A percentile compares a stretch with the other conserved stretches of the same genome.
Evolutionary conservation across 768 basidiomycete genomes (phyloP).

Genomic region (Termitomyces sp.): DNA sequence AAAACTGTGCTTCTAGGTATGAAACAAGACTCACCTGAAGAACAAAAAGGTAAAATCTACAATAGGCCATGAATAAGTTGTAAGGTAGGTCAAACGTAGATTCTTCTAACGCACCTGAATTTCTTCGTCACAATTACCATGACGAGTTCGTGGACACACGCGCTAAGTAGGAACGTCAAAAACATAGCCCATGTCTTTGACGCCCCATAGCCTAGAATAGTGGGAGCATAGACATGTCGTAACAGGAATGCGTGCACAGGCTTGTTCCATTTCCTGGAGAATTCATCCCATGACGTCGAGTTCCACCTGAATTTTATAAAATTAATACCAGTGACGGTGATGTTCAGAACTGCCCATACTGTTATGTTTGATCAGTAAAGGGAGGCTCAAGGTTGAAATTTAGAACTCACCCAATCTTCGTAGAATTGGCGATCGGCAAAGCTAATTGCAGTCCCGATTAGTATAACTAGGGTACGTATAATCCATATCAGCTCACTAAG

Average conservation of each 20-base stretch:
- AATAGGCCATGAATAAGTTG: not conserved
- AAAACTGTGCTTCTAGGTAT: not conserved
- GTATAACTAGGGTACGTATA: not conserved
- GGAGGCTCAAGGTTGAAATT: not conserved
- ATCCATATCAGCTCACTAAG: conserved; percentile 55
- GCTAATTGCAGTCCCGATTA: conserved; percentile 30
- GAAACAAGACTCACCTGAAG: conserved; percentile 46
- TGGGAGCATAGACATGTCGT: conserved; percentile 91
- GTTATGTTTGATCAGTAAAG: not conserved
- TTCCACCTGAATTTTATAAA: conserved; percentile 66
- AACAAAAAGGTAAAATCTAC: conserved; percentile 81
- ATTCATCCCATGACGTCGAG: conserved; percentile 95
- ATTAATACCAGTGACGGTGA: not conserved
- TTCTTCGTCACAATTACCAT: conserved; percentile 96
- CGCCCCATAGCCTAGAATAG: conserved; percentile 72
- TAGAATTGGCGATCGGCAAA: conserved; percentile 99
- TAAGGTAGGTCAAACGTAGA: not conserved
- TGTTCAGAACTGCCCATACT: conserved; percentile 9
- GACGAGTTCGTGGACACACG: conserved; percentile 88
- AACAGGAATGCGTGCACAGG: conserved; percentile 93
- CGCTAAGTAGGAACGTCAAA: conserved; percentile 88
- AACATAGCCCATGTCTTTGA: conserved; percentile 84
- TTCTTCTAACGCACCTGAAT: conserved; percentile 55
- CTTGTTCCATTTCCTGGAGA: conserved; percentile 98
- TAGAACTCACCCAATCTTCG: conserved; percentile 78